Conservation (phyloP, 306 rosid genomes). For the Castanea crenata region DNA sequence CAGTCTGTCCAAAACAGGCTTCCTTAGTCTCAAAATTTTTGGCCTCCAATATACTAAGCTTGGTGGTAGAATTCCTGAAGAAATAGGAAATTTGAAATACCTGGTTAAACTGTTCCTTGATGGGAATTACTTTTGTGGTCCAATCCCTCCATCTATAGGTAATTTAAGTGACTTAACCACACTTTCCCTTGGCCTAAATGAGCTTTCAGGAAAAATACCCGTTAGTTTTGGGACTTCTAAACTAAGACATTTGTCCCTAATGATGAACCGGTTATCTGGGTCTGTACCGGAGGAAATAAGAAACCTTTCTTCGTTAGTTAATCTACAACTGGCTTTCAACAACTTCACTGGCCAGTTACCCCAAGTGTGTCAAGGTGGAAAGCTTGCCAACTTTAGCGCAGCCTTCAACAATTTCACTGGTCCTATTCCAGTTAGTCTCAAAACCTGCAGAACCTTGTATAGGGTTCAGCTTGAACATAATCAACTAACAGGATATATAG, state of each 20-base stretch:
- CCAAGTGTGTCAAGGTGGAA: conserved; percentile 26
- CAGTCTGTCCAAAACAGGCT: conserved; percentile 25
- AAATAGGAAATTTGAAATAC: conserved; percentile 51
- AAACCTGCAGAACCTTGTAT: conserved; percentile 18
- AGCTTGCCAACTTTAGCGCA: conserved; percentile 29
- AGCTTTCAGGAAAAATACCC: conserved; percentile 28
- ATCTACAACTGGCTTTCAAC: conserved; percentile 31
- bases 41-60: conserved; percentile 33
- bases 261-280: conserved; percentile 24
- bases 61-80: conserved; percentile 43
- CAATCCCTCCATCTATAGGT: conserved; percentile 47
- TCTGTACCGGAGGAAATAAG: conserved; percentile 15
- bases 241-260: conserved; percentile 10
- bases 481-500: conserved; percentile 16
- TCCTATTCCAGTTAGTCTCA: conserved; percentile 25
- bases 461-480: conserved; percentile 31
- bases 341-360: conserved; percentile 35
- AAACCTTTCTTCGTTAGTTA: conserved; percentile 22
- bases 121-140: conserved; percentile 36
- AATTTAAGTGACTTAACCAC: conserved; percentile 32
- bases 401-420: conserved; percentile 30
- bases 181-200: conserved; percentile 12
- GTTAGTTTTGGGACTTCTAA: conserved; percentile 9
- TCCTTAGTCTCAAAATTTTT: conserved; percentile 31
- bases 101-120: conserved; percentile 31